phyloP scores from a whole-genome alignment of 2,329 filamentous ascomycete species.

The Aspergillus aculeatus region DNA sequence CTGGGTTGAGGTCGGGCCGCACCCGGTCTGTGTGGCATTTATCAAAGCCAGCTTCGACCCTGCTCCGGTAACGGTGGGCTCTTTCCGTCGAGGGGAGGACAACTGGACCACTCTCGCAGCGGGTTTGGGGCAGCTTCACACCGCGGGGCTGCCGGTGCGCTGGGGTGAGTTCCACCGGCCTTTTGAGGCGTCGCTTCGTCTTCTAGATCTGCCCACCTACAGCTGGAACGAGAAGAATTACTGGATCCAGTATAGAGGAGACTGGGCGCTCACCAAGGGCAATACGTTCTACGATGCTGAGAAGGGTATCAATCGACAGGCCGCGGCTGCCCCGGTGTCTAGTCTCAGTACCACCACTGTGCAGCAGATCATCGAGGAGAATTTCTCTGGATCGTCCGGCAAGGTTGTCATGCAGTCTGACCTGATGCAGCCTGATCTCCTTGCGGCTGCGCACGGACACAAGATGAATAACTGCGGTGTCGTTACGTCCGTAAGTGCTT shows the following conservation, averaged over 20 bases:
- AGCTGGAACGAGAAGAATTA: constrained; percentile 70
- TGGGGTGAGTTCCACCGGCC: constrained; percentile 69
- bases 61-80: constrained; percentile 41
- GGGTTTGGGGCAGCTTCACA: constrained; percentile 58
- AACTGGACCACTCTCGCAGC: constrained; percentile 64
- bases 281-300: constrained; percentile 37
- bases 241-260: constrained; percentile 69
- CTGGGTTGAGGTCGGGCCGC: constrained; percentile 71
- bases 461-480: constrained; percentile 46
- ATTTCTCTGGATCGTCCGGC: constrained; percentile 26
- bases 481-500: constrained; percentile 44
- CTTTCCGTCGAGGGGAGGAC: constrained; percentile 62
- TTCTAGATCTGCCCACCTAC: constrained; percentile 65
- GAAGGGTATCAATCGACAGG: not conserved
- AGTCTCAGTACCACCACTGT: constrained; percentile 20
- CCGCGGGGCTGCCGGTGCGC: constrained; percentile 61
- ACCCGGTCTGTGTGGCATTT: constrained; percentile 67
- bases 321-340: too few species aligned
- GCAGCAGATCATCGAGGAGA: constrained; percentile 33
- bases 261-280: constrained; percentile 69
- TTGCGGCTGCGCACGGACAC: constrained; percentile 44
- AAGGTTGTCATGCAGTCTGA: constrained; percentile 42
- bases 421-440: constrained; percentile 41
- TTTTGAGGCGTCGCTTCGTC: constrained; percentile 57
- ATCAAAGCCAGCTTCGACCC: constrained; percentile 59